Percentiles rank a stretch among this genome's conserved stretches.
phyloP scores from a whole-genome alignment of 75 land plant species.

The Picea sitchensis region DNA sequence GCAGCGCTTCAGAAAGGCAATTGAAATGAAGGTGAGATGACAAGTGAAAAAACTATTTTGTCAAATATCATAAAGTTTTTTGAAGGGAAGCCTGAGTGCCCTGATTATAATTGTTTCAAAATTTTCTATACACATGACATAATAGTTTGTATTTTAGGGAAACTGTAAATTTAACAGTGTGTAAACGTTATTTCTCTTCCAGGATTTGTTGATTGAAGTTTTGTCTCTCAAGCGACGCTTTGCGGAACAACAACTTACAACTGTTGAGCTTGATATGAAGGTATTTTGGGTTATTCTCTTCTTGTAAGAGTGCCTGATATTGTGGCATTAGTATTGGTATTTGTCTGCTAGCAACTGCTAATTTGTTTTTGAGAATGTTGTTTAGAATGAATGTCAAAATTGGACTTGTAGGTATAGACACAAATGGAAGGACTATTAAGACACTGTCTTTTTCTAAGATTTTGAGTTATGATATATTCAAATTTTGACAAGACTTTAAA shows the following conservation, averaged over 20 bases:
- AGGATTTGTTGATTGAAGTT: constrained; percentile 63
- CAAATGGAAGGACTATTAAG: too few relatives aligned
- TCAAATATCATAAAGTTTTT: background rate
- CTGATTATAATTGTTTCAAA: background rate
- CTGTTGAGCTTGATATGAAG: constrained; percentile 72
- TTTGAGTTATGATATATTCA: background rate
- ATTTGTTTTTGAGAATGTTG: background rate
- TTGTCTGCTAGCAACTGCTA: background rate
- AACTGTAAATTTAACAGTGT: background rate
- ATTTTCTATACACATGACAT: background rate
- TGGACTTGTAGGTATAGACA: too few relatives aligned
- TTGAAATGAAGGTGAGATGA: constrained; percentile 63
- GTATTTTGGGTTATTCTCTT: constrained; percentile 20
- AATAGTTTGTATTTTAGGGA: background rate
- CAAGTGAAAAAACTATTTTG: background rate
- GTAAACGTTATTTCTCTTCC: background rate
- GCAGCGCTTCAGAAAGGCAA: constrained; percentile 46
- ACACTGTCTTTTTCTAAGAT: too few relatives aligned
- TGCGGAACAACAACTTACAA: constrained; percentile 42
- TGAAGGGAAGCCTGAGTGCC: background rate
- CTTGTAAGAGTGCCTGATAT: background rate
- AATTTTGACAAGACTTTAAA: background rate
- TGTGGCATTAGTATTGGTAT: background rate
- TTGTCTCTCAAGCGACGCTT: constrained; percentile 36
- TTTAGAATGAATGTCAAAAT: background rate